Evolutionary conservation across 345 rosid genomes (phyloP), one percentile per base, ranked within the genome.

Genomic region (Brassica napus): DNA sequence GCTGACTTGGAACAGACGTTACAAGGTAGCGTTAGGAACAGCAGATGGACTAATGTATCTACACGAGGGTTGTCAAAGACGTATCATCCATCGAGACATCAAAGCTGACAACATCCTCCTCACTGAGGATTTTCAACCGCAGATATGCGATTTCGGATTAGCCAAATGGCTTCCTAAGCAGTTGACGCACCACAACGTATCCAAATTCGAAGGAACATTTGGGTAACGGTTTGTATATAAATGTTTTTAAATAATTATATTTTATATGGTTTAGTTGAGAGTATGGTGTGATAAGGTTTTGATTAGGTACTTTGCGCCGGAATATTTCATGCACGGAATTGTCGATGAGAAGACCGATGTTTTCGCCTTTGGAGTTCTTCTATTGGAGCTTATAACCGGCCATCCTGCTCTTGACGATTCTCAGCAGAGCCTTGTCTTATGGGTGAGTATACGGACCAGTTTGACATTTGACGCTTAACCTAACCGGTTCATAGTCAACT

Each of bases 71-170:
- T 89, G 98, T 86, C 89, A 84, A 44, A 92, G 84, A 81, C 79
- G 98, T 77, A 92, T 94, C 85, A 94, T 94, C 80, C 98, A 94
- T 75, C 85, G 98, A 83, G 98, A 94, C 79, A 94, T 94, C 72
- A 94, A 94, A 87, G 90, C 89, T 8, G 98, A 94, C 74, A 94
- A 92, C 77, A 91, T 94, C 80, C 92, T 94, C 68, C 97, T 94
- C 65, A 87, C 97, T 0, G 91, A 91, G 65, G 90, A 92, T 79
- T 94, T 88, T 75, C 94, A 86, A 85, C 91, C 98, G 75, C 95
- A 94, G 96, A 94, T 94, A 68, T 92, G 97, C 47, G 98, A 94
- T 86, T 94, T 94, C 5, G 98, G 98, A 65, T 85, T 92, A 49
- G 97, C 98, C 8, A 94, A 91, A 83, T 94, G 98, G 98, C 91